Base-by-base conservation (phyloP, 805 yeast species). In the Monosporozyma solicola region DNA sequence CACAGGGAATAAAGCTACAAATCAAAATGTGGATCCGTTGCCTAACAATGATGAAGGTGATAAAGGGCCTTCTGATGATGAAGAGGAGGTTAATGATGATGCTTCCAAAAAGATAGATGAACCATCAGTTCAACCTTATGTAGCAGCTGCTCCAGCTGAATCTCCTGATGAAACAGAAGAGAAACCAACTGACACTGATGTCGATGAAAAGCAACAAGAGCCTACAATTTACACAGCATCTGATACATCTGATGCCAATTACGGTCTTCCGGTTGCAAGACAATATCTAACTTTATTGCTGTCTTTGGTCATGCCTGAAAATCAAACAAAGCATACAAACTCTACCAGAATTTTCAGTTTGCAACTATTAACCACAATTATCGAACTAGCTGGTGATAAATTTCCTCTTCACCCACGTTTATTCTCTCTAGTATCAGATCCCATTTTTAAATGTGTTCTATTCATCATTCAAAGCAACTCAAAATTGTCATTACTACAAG, bases 281-380 rank as follows among this genome's bases (percentile, higher is more conserved):
- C 95, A 88, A 61, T 85, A 84, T 59, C 68, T 90, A 58, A 83
- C 84, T 11, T 83, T 88, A 39, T 74, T 92, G 43, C 79, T 89
- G 13, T 85, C 94, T 1, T 80, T 91, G 68, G 75, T 91, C 35
- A 83, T 94, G 10, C 95, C 96, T 0, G 80, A 84, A 37, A 86
- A 88, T 61, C 88, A 85, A 63, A 80, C 80, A 61, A 89, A 87
- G 61, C 94, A 89, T 62, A 87, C 92, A 56, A 97, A 92, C 66
- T 78, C 88, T 29, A 84, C 97, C 0, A 79, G 96, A 53, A 84
- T 87, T 13, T 82, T 92, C 71, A 94, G 96, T 0, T 70, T 94
- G 39, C 78, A 84, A 31, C 76, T 92, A 43, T 74, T 94, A 43
- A 83, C 82, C 52, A 83, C 85, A 0, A 85, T 95, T 0, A 76